These are phyloP conservation scores for Tuber umbilicatum DNA, from an alignment of 495 filamentous ascomycete genomes.

Conservation along the genomic window DNA sequence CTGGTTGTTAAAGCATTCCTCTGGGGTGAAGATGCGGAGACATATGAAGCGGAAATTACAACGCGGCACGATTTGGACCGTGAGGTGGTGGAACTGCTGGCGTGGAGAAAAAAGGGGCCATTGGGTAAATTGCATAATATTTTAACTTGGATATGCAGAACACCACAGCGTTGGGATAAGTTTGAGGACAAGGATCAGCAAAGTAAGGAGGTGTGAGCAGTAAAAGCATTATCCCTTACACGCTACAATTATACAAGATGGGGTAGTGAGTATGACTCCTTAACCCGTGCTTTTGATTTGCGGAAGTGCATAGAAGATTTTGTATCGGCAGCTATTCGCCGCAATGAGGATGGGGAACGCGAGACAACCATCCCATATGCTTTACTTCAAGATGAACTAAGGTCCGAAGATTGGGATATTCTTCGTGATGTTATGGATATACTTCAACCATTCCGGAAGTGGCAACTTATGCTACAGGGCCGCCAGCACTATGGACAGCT, in stretches of 20 bases:
- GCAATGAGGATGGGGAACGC: too few relatives aligned
- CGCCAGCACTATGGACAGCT: slow-evolving; percentile 1
- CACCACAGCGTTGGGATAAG: too few relatives aligned
- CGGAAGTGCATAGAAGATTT: too few relatives aligned
- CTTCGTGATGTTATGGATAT: slow-evolving; percentile 7
- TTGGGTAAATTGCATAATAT: too few relatives aligned
- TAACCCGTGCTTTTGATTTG: too few relatives aligned
- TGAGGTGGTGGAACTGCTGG: background rate
- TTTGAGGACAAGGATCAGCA: too few relatives aligned
- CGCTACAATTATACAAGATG: slow-evolving; percentile 25
- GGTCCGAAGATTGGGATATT: slow-evolving; percentile 13
- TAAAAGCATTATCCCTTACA: slow-evolving; percentile 6
- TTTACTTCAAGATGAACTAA: slow-evolving; percentile 6
- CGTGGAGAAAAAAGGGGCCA: too few relatives aligned
- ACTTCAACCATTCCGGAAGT: slow-evolving; percentile 12
- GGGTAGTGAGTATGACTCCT: slow-evolving; percentile 19
- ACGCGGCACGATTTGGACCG: background rate
- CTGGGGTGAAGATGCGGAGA: slow-evolving; percentile 5
- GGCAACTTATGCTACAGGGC: slow-evolving; percentile 1
- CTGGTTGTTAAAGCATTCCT: slow-evolving; percentile 25
- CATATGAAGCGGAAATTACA: background rate
- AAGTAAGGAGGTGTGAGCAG: background rate
- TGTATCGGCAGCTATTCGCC: too few relatives aligned
- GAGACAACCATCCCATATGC: too few relatives aligned
- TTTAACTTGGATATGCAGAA: too few relatives aligned